Percentiles rank a stretch among this genome's conserved stretches.
phyloP scores from a whole-genome alignment of 2,329 filamentous ascomycete genomes.

The Curvularia lunata region DNA sequence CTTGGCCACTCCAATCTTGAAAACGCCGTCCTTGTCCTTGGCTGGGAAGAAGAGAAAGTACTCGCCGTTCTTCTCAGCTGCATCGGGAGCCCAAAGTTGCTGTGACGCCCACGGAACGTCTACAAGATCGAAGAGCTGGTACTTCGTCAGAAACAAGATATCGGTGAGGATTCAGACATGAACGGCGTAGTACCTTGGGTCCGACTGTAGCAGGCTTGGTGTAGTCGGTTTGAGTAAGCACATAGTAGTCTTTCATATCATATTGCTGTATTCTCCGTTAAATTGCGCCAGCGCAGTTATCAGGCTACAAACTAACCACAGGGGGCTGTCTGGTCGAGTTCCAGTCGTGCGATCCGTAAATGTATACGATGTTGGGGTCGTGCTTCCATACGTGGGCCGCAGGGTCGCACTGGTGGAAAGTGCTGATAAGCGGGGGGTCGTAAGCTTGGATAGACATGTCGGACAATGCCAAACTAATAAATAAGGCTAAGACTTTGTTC shows the following conservation, averaged over 20 bases:
- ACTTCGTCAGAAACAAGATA: neutral
- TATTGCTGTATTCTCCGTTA: slow-evolving; percentile 63
- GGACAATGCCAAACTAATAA: neutral
- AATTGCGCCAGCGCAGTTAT: no score
- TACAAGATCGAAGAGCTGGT: slow-evolving; percentile 9
- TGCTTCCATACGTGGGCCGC: slow-evolving; percentile 17
- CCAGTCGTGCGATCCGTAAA: slow-evolving; percentile 16
- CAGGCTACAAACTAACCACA: neutral
- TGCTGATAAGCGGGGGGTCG: slow-evolving; percentile 15
- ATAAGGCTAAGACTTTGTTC: neutral
- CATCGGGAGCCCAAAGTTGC: slow-evolving; percentile 81
- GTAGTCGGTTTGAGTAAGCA: slow-evolving; percentile 66
- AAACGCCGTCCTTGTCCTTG: slow-evolving; percentile 69
- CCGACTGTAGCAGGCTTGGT: slow-evolving; percentile 69
- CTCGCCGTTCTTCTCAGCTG: slow-evolving; percentile 68
- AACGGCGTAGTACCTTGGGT: slow-evolving; percentile 59
- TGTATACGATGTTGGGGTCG: slow-evolving; percentile 13
- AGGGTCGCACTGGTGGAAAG: slow-evolving; percentile 17
- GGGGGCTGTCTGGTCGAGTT: slow-evolving; percentile 7
- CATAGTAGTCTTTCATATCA: slow-evolving; percentile 82
- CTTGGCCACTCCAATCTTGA: slow-evolving; percentile 75
- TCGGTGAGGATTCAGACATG: neutral
- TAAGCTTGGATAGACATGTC: slow-evolving; percentile 11
- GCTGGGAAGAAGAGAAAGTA: slow-evolving; percentile 80
- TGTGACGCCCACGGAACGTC: slow-evolving; percentile 77